Conservation (phyloP, 805 yeast genomes). For the Candida methanosorbosa region DNA sequence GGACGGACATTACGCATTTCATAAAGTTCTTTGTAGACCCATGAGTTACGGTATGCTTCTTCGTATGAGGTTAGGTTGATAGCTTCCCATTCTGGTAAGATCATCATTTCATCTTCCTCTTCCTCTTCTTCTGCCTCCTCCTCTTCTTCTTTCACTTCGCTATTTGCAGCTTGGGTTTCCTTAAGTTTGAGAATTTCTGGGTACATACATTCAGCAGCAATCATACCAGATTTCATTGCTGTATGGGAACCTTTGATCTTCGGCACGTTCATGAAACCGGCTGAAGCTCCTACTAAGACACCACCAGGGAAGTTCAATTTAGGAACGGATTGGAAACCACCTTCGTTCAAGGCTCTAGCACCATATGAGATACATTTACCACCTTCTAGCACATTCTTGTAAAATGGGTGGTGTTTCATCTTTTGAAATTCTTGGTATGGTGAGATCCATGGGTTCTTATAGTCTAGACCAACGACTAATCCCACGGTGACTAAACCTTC, state of each 20-base stretch:
- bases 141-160: constrained; percentile 26
- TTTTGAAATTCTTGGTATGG: constrained; percentile 95
- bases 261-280: constrained; percentile 96
- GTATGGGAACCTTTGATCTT: constrained; percentile 97
- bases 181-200: constrained; percentile 36
- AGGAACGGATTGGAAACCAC: constrained; percentile 93
- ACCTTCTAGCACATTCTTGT: constrained; percentile 62
- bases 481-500: constrained; percentile 90
- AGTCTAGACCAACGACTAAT: constrained; percentile 90
- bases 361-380: constrained; percentile 93
- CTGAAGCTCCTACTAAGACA: constrained; percentile 86
- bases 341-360: constrained; percentile 95
- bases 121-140: constrained; percentile 26
- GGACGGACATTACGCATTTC: constrained; percentile 91
- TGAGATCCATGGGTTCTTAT: constrained; percentile 87
- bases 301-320: constrained; percentile 93
- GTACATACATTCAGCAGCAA: constrained; percentile 85
- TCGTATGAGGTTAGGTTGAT: constrained; percentile 55
- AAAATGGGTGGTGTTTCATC: constrained; percentile 88
- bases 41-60: constrained; percentile 57
- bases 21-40: constrained; percentile 79
- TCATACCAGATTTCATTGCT: constrained; percentile 91
- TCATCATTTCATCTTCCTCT: constrained; percentile 26
- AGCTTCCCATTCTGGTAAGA: constrained; percentile 29
- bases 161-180: constrained; percentile 30